These are phyloP conservation scores for Cystofilobasidium capitatum DNA, from an alignment of 768 basidiomycete species.

Conservation along the genomic window DNA sequence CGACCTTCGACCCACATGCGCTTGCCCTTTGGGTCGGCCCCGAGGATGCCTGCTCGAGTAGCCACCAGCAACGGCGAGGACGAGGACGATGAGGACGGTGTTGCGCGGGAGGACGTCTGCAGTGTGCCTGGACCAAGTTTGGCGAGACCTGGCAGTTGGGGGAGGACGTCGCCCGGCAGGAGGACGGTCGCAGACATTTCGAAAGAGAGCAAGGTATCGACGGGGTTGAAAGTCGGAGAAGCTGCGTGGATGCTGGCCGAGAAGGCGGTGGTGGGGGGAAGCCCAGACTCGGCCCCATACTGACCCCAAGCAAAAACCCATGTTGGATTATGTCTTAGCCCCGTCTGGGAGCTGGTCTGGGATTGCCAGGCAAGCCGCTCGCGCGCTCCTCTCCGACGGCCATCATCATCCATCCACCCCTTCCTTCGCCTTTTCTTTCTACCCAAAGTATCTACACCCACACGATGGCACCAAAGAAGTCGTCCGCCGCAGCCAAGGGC, in stretches of 20 bases:
- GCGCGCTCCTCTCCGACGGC: no score
- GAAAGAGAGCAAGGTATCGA: not conserved
- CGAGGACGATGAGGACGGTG: not conserved
- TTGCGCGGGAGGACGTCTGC: slow-evolving; percentile 13
- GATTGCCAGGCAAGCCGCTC: no score
- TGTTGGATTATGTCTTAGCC: no score
- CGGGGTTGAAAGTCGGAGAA: not conserved
- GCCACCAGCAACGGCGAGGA: slow-evolving; percentile 19
- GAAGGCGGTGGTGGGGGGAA: no score
- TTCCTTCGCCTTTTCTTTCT: no score
- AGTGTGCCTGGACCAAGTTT: slow-evolving; percentile 27
- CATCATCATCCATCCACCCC: no score
- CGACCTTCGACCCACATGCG: slow-evolving; percentile 86
- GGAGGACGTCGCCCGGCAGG: slow-evolving; percentile 22
- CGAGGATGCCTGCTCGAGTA: slow-evolving; percentile 20
- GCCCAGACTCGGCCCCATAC: no score
- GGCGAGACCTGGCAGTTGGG: slow-evolving; percentile 7
- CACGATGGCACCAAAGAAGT: no score
- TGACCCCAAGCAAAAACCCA: no score
- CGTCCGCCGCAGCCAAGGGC: no score
- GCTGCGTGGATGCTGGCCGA: not conserved
- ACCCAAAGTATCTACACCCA: no score
- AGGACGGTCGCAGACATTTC: slow-evolving; percentile 3
- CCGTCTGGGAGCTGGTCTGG: no score
- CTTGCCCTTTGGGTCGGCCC: slow-evolving; percentile 48